Evolutionary conservation across 306 rosid species (phyloP).

Genomic region (Dalbergia cultrata): DNA sequence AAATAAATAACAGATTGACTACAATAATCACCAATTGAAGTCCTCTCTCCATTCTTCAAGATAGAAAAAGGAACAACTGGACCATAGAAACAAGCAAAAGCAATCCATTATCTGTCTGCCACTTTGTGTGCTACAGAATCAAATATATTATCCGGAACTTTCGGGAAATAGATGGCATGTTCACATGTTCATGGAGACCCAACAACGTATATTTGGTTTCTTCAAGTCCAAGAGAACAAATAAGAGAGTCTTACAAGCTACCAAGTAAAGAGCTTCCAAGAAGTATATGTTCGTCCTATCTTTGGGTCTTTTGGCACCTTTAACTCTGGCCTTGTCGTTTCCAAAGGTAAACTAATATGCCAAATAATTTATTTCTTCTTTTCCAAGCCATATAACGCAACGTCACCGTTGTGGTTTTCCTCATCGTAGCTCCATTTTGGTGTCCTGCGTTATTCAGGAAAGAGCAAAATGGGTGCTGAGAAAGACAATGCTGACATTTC

Average conservation of each 20-base stretch:
- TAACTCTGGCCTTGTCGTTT: slow-evolving; percentile 40
- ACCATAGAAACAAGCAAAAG: neutral
- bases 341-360: slow-evolving; percentile 32
- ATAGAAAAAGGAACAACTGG: neutral
- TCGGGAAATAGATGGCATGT: neutral
- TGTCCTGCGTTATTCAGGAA: neutral
- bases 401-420: neutral
- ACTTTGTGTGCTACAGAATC: slow-evolving; percentile 37
- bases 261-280: slow-evolving; percentile 39
- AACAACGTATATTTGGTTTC: slow-evolving; percentile 52
- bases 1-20: neutral
- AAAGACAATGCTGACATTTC: slow-evolving; percentile 48
- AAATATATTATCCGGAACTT: slow-evolving; percentile 5
- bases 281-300: slow-evolving; percentile 16
- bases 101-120: slow-evolving; percentile 17
- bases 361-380: slow-evolving; percentile 23
- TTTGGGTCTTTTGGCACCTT: slow-evolving; percentile 47
- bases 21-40: neutral
- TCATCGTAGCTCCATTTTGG: slow-evolving; percentile 14
- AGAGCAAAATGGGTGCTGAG: slow-evolving; percentile 51
- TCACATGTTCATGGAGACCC: neutral
- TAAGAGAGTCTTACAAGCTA: neutral
- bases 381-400: slow-evolving; percentile 44
- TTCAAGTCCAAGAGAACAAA: slow-evolving; percentile 49
- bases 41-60: neutral